Evolutionary conservation across 768 basidiomycete genomes (phyloP), one percentile per base, ranked within the genome.

Genomic region (Mycena galopus): DNA sequence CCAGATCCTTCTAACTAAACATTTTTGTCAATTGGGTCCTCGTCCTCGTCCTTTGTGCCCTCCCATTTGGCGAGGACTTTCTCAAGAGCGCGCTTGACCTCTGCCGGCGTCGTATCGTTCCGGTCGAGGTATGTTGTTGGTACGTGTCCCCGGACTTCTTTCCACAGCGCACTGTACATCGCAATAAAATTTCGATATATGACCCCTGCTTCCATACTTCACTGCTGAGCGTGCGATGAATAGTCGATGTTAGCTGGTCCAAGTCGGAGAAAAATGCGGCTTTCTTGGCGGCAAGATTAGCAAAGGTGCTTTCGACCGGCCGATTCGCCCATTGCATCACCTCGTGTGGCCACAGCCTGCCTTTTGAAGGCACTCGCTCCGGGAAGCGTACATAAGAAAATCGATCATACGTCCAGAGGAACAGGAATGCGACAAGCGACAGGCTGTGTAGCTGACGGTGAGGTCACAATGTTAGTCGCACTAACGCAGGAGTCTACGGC

Each of bases 381-480:
- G 69, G 69, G 61, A 70, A 70, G 60, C 42, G 55, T 23, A 58
- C n/a, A 17, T 47, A 25, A 42, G 61, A 12, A 50, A 63, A 70
- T 1, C 2, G 33, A 1, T 47, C 29, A 23, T 69, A 25, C 51
- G 51, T 69, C 59, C 67, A 69, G 17, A 69, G 56, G 25, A 69
- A 69, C 2, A 62, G 16, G 21, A 29, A 19, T 55, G 64, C 29
- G 9, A 70, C 69, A 19, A 70, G 58, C 2, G 58, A 27, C 0
- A 70, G 56, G n/a, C 42, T 57, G 55, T 70, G 69, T 11, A 70
- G 44, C 69, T 70, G 62, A 55, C 53, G 27, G 60, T 60, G 53
- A 63, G 61, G 53, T 69, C 12, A n/a, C 35, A 37, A 37, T 37
- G 35, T 37, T 16, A 70, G 51, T 27, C 27, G 29, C 50, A 50